A percentile compares a stretch with the other conserved stretches of the same genome.
Evolutionary conservation across 148 eudicot genomes (phyloP).

Genomic region (Dianthus caryophyllus): DNA sequence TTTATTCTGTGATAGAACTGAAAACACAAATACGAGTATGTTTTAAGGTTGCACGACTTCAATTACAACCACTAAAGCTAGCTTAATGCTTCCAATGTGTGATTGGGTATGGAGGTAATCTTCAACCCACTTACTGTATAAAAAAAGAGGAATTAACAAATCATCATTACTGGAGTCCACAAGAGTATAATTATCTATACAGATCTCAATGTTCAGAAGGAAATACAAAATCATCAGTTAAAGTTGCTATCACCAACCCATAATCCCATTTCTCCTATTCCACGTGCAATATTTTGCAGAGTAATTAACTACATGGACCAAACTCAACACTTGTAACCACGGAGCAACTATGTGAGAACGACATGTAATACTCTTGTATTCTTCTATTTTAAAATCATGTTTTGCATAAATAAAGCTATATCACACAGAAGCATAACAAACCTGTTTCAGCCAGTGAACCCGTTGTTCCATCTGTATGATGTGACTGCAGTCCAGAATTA

Average conservation of each 20-base stretch:
- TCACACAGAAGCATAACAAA: conserved; percentile 26
- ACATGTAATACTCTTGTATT: neutral
- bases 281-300: neutral
- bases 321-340: conserved; percentile 4
- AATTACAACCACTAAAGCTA: neutral
- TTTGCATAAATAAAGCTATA: neutral
- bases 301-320: neutral
- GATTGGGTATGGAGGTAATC: neutral
- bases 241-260: neutral
- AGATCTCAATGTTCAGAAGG: neutral
- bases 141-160: neutral
- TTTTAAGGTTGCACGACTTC: neutral
- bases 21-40: neutral
- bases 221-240: neutral
- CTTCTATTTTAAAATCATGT: neutral
- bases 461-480: conserved; percentile 39
- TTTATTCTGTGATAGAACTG: neutral
- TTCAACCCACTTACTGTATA: neutral
- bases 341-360: neutral
- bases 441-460: conserved; percentile 62
- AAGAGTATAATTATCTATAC: neutral
- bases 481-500: conserved; percentile 38
- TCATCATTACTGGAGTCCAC: neutral
- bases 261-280: neutral
- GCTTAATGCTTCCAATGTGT: neutral